Evolutionary conservation across 2,329 filamentous ascomycete species (phyloP).

Genomic region (Ophiostoma populinum): DNA sequence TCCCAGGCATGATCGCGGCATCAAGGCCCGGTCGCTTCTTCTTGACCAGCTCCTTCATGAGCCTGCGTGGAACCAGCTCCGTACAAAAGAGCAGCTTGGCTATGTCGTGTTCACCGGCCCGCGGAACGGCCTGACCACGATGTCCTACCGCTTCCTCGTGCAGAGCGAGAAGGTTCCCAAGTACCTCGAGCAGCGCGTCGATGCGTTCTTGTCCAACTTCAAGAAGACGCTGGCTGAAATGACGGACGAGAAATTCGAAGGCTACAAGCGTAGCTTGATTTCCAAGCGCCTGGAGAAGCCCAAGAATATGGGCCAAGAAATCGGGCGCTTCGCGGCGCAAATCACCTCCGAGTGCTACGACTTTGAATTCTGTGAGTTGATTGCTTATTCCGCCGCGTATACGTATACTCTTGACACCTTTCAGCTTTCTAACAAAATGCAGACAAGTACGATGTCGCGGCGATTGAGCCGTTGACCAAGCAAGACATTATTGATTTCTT

Average conservation of each 20-base stretch:
- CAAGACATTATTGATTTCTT: conserved; percentile 67
- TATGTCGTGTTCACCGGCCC: conserved; percentile 86
- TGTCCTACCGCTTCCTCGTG: conserved; percentile 76
- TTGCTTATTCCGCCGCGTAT: background rate
- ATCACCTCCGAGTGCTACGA: conserved; percentile 77
- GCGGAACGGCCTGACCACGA: conserved; percentile 54
- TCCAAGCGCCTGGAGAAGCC: conserved; percentile 77
- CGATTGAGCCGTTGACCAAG: conserved; percentile 61
- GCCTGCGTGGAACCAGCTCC: conserved; percentile 81
- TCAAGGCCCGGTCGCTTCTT: conserved; percentile 63
- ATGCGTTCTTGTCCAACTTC: conserved; percentile 60
- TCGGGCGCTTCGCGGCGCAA: conserved; percentile 65
- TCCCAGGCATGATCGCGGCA: conserved; percentile 48
- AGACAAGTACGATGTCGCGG: conserved; percentile 61
- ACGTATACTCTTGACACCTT: background rate
- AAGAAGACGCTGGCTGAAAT: conserved; percentile 52
- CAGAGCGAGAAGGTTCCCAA: conserved; percentile 77
- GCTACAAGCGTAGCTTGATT: conserved; percentile 77
- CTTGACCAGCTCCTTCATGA: conserved; percentile 85
- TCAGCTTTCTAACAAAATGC: background rate
- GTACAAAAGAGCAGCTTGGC: conserved; percentile 92
- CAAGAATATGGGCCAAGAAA: conserved; percentile 82
- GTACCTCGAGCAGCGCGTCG: conserved; percentile 76
- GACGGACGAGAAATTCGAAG: conserved; percentile 71
- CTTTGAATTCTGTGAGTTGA: conserved; percentile 59